Conservation (phyloP, 768 basidiomycete species). For the Russula brevipes region DNA sequence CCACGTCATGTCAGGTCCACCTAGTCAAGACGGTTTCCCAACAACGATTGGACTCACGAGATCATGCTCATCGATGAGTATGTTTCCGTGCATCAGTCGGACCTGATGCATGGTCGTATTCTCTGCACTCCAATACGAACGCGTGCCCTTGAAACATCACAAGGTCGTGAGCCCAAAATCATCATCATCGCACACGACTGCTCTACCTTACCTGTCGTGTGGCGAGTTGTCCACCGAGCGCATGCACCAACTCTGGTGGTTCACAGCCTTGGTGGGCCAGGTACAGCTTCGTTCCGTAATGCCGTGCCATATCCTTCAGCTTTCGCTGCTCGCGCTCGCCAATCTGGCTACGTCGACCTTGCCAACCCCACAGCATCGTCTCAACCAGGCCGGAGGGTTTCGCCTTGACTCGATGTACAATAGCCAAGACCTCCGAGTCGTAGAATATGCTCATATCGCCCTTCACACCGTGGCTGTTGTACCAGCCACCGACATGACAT, state of each 20-base stretch:
- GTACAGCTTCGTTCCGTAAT: constrained; percentile 55
- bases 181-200: constrained; percentile 2
- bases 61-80: constrained; percentile 69
- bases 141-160: constrained; percentile 46
- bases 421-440: constrained; percentile 62
- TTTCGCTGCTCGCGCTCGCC: constrained; percentile 63
- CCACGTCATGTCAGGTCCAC: constrained; percentile 2
- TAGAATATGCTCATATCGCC: constrained; percentile 56
- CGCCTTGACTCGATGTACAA: constrained; percentile 66
- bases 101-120: constrained; percentile 81
- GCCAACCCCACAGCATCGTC: constrained; percentile 75
- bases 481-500: constrained; percentile 57
- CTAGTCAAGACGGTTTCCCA: neutral
- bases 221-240: constrained; percentile 66
- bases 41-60: constrained; percentile 41
- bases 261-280: constrained; percentile 57
- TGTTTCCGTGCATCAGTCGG: constrained; percentile 44
- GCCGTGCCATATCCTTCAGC: constrained; percentile 61
- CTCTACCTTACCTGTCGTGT: constrained; percentile 60
- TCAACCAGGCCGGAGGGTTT: constrained; percentile 58
- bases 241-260: constrained; percentile 52
- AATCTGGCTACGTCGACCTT: constrained; percentile 48
- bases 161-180: constrained; percentile 5
- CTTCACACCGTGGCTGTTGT: constrained; percentile 43
- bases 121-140: constrained; percentile 70